Conservation (phyloP, 169 alveolate species). For the Theileria equi region DNA sequence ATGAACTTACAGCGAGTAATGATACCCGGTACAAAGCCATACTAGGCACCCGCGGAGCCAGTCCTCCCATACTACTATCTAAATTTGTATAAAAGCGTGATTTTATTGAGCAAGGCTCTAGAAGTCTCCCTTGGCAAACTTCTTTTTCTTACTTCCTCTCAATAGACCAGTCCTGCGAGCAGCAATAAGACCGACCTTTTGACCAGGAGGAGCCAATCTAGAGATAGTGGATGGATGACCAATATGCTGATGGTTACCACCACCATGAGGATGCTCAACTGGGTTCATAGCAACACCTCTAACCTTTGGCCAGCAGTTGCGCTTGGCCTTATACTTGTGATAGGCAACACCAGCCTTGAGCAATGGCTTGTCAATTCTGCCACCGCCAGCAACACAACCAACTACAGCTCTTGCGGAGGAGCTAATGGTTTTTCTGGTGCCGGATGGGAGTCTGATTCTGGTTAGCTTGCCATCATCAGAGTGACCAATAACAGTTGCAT, state of each 20-base stretch:
- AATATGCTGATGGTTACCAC: slow-evolving; percentile 99
- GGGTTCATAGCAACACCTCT: slow-evolving; percentile 99
- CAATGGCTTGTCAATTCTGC: slow-evolving; percentile 98
- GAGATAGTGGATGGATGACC: slow-evolving; percentile 99
- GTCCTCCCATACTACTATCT: no score
- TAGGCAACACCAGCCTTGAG: slow-evolving; percentile 97
- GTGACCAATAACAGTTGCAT: slow-evolving; percentile 93
- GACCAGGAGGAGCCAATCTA: slow-evolving; percentile 97
- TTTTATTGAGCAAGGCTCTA: not conserved
- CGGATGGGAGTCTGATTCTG: slow-evolving; percentile 96
- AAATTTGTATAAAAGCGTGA: not conserved
- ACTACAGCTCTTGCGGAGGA: slow-evolving; percentile 93
- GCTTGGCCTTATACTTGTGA: slow-evolving; percentile 96
- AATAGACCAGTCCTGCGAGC: slow-evolving; percentile 99
- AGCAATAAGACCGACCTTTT: slow-evolving; percentile 99
- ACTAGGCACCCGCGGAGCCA: no score
- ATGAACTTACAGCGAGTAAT: no score
- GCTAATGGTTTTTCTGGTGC: slow-evolving; percentile 92
- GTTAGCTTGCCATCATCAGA: slow-evolving; percentile 96
- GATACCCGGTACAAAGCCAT: no score
- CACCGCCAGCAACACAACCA: slow-evolving; percentile 99
- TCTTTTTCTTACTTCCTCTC: slow-evolving; percentile 93
- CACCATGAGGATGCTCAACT: slow-evolving; percentile 99
- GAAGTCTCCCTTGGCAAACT: slow-evolving; percentile 62
- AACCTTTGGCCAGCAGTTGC: slow-evolving; percentile 99